Percentiles rank a stretch among this genome's conserved stretches.
Evolutionary conservation across 1,139 yeast genomes (phyloP).

Genomic region (Diutina pseudorugosa): DNA sequence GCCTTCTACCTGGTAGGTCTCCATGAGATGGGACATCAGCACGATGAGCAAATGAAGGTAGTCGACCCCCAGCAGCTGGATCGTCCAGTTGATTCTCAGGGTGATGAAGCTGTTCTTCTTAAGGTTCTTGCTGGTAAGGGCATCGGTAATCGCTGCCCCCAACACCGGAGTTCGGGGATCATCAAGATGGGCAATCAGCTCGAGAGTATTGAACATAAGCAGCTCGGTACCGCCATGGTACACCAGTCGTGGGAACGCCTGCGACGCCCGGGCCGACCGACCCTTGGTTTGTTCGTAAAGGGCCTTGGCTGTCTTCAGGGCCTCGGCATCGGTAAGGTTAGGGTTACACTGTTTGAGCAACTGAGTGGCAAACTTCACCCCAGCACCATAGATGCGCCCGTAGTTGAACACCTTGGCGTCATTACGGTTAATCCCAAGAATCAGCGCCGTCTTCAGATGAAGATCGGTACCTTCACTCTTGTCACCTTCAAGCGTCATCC

Average conservation of each 20-base stretch:
- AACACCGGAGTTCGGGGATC: constrained; percentile 82
- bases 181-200: constrained; percentile 75
- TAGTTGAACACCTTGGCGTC: constrained; percentile 94
- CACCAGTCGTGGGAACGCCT: constrained; percentile 20
- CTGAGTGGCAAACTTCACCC: constrained; percentile 77
- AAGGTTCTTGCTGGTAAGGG: constrained; percentile 57
- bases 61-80: constrained; percentile 97
- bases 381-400: constrained; percentile 97
- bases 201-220: constrained; percentile 78
- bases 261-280: constrained; percentile 15
- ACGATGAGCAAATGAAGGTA: constrained; percentile 76
- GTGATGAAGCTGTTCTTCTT: constrained; percentile 63
- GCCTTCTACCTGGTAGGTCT: constrained; percentile 58
- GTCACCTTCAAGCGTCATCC: constrained; percentile 98
- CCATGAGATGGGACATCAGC: constrained; percentile 75
- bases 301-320: constrained; percentile 51
- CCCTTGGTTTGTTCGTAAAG: constrained; percentile 85
- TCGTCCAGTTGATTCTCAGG: constrained; percentile 93
- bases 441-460: constrained; percentile 88
- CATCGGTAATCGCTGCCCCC: constrained; percentile 89
- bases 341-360: constrained; percentile 77
- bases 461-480: constrained; percentile 85
- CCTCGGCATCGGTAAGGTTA: constrained; percentile 51
- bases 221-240: constrained; percentile 96
- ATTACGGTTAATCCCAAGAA: constrained; percentile 77